Percentiles rank a stretch among this genome's conserved stretches.
Conservation (phyloP, 2,329 filamentous ascomycete genomes). For the Fulvia fulva region DNA sequence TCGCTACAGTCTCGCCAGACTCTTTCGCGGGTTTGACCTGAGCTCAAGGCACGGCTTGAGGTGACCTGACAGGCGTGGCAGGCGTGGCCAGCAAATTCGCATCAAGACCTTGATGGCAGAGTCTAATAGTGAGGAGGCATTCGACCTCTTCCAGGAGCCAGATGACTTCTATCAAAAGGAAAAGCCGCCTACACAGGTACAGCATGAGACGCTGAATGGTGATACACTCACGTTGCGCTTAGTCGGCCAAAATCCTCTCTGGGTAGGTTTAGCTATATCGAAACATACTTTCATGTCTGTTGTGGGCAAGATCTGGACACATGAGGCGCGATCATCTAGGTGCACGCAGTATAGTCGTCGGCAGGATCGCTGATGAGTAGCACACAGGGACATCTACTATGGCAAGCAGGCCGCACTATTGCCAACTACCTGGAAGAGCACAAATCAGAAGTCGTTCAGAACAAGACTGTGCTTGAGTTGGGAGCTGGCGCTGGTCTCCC, state of each 20-base stretch:
- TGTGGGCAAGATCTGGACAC: background rate
- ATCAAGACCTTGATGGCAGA: slow-evolving; percentile 19
- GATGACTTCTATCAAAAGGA: slow-evolving; percentile 75
- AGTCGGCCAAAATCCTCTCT: slow-evolving; percentile 81
- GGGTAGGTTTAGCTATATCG: slow-evolving; percentile 50
- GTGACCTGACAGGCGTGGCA: background rate
- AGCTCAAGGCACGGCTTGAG: too few relatives aligned
- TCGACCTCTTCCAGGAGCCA: slow-evolving; percentile 73
- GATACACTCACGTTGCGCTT: slow-evolving; percentile 66
- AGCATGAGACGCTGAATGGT: slow-evolving; percentile 66
- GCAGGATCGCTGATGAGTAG: slow-evolving; percentile 1
- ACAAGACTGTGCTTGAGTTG: slow-evolving; percentile 75
- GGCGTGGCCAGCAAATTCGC: background rate
- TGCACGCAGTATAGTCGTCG: background rate
- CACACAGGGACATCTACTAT: slow-evolving; percentile 71
- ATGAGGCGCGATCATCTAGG: background rate
- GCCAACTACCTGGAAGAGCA: slow-evolving; percentile 72
- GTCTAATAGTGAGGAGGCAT: slow-evolving; percentile 30
- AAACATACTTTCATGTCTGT: background rate
- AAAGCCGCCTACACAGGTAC: slow-evolving; percentile 68
- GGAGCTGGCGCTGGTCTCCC: slow-evolving; percentile 78
- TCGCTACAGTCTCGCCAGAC: too few relatives aligned
- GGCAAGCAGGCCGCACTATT: slow-evolving; percentile 81
- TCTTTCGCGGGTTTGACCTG: too few relatives aligned
- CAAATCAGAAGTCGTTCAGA: slow-evolving; percentile 56